Evolutionary conservation across 2,329 filamentous ascomycete species (phyloP), one percentile per base, ranked within the genome.

Genomic region (Neoarthrinium moseri): DNA sequence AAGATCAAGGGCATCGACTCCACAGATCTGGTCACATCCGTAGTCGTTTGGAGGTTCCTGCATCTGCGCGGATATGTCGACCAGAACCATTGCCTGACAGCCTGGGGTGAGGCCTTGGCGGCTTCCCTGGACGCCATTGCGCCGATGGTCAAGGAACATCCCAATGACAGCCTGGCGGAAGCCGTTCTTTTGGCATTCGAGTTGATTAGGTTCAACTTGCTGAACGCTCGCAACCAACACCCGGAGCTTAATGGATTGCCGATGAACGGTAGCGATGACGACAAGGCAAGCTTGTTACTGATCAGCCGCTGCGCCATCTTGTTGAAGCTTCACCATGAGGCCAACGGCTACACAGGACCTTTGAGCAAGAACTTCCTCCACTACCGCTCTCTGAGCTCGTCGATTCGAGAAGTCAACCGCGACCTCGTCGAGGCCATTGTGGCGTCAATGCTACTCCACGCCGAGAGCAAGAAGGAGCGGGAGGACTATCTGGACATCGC

Each of bases 281-380:
- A 96, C 54, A 90, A 88, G 63, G 76, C 80, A 24, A 86, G 86
- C 58, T 83, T 91, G 35, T 78, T 94, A 45, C 77, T 99, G 35
- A 84, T 97, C 57, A 94, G 91, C 55, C 86, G 94, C 30, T 86
- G 91, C 50, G 89, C 91, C 12, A 91, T 88, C 43, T 74, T 97
- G 47, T 80, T 91, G 42, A 89, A 87, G 60, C 75, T 97, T 51
- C 82, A 84, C 24, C 94, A 99, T 64, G 81, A 89, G 56, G 77
- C 80, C 4, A 91, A 92, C 56, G 94, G 94, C 23, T 99, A 96
- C 67, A 96, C 92, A 2, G 94, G 94, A 1, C 92, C 94, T 1
- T 77, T 99, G 2, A 96, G 91, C 73, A 86, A 94, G 66, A 91
- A 92, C 55, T 76, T 96, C 43, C 77, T 99, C 33, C 85, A 84